Base-by-base conservation (phyloP, 352 stramenopile species). In the Pythium chondricola region DNA sequence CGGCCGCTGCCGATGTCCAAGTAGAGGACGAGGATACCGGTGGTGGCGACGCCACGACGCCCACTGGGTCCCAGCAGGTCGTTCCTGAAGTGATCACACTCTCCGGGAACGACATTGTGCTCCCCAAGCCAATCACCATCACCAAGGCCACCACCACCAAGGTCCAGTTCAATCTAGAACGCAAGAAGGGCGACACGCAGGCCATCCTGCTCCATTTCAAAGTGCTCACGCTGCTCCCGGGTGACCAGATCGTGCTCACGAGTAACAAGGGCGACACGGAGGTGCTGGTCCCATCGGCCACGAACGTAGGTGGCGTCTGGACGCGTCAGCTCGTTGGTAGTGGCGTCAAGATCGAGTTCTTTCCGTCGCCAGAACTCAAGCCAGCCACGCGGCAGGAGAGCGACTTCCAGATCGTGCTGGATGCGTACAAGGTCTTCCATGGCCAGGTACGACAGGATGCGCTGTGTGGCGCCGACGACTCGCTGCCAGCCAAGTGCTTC, bases 401-500 rank as follows among this genome's bases (percentile, higher is more conserved):
- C 13, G 50, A 57, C 17, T 53, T 62, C 29, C 24, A 16, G 0
- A 35, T 66, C 33, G 32, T 20, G n/a, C 13, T 58, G 18, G 57
- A 61, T 25, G 33, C 43, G 38, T 61, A 65, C 42, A 43, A 48
- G n/a, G 35, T 43, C 32, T 39, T 22, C 41, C 50, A 40, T 32
- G 14, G 35, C 1, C 14, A 57, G 6, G 17, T 42, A 0, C 13
- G 37, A 16, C 46, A 62, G 8, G 52, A 54, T 29, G 43, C 48
- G 10, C 43, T 54, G 44, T 66, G 58, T 30, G 53, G 52, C 9
- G 30, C 43, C 3, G 53, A 63, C 32, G 43, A 63, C 37, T 66
- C 58, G 41, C 33, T 43, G n/a, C 52, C 58, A 2, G 46, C 44
- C 29, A 66, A 66, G 30, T 62, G 52, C 43, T 61, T 65, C 33